phyloP scores from a whole-genome alignment of 805 yeast species.

The Wickerhamomyces strasburgensis region DNA sequence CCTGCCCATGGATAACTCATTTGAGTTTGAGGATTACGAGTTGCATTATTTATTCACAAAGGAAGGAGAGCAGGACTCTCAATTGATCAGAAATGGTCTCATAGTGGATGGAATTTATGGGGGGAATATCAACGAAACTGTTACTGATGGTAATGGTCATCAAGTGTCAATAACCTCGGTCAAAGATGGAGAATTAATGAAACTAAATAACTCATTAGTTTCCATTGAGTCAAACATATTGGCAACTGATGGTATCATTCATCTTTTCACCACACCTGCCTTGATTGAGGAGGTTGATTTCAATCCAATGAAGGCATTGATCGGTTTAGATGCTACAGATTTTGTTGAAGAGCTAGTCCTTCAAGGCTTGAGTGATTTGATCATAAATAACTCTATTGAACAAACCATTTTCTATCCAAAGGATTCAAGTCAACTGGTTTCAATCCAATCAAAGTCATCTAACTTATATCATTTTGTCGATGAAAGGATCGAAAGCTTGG shows the following conservation, averaged over 20 bases:
- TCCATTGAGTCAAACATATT: conserved; percentile 38
- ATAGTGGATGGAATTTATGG: conserved; percentile 41
- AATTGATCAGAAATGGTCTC: conserved; percentile 27
- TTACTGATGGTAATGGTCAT: conserved; percentile 26
- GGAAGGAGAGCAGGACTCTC: conserved; percentile 28
- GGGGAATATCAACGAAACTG: conserved; percentile 28
- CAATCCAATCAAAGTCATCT: conserved; percentile 27
- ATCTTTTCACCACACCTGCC: conserved; percentile 36
- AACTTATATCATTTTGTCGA: conserved; percentile 63
- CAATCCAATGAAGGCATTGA: conserved; percentile 52
- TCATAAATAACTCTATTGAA: conserved; percentile 45
- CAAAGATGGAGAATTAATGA: conserved; percentile 30
- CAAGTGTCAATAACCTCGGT: conserved; percentile 19
- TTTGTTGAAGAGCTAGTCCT: conserved; percentile 69
- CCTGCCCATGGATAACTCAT: conserved; percentile 39
- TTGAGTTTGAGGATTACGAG: conserved; percentile 37
- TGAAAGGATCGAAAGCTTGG: conserved; percentile 34
- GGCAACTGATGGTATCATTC: conserved; percentile 44
- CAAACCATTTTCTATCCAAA: conserved; percentile 61
- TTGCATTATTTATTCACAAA: conserved; percentile 35
- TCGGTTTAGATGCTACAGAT: conserved; percentile 53
- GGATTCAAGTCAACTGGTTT: conserved; percentile 25
- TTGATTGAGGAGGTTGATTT: conserved; percentile 29
- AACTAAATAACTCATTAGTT: conserved; percentile 29
- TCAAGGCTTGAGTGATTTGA: conserved; percentile 48